A percentile compares a stretch with the other conserved stretches of the same genome.
These are phyloP conservation scores for Populus alba DNA, from an alignment of 345 rosid species.

Conservation along the genomic window DNA sequence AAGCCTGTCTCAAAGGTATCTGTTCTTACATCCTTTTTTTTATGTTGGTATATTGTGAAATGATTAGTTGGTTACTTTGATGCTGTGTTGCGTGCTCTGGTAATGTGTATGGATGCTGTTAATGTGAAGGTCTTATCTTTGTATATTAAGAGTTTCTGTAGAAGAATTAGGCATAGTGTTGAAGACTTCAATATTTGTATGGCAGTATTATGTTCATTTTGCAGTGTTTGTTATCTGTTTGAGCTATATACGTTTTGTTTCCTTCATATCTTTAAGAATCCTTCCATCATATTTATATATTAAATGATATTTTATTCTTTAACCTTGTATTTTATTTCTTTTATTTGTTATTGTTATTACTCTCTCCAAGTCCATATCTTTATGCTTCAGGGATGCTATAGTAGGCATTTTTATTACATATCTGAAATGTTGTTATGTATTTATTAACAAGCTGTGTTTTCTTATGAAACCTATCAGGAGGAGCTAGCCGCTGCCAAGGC, in stretches of 20 bases:
- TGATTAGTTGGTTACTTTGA: neutral
- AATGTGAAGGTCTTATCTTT: neutral
- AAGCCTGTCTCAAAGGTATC: slow-evolving; percentile 66
- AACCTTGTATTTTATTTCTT: too few relatives aligned
- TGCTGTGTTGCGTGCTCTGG: neutral
- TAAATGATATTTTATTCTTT: too few relatives aligned
- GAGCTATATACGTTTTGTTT: too few relatives aligned
- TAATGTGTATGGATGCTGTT: neutral
- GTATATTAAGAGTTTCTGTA: neutral
- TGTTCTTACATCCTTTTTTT: neutral
- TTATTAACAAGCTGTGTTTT: neutral
- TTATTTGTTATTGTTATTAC: too few relatives aligned
- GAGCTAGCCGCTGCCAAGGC: slow-evolving; percentile 65
- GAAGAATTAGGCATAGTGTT: neutral
- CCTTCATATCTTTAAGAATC: too few relatives aligned
- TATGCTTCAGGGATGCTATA: too few relatives aligned
- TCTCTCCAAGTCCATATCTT: too few relatives aligned
- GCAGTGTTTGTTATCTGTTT: too few relatives aligned
- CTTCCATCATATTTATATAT: too few relatives aligned
- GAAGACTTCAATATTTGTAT: neutral
- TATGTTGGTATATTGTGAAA: neutral
- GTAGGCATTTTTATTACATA: too few relatives aligned
- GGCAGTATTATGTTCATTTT: too few relatives aligned
- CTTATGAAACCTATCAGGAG: slow-evolving; percentile 46
- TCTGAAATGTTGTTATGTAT: too few relatives aligned